A percentile compares a stretch with the other conserved stretches of the same genome.
Evolutionary conservation across 148 eudicot species (phyloP).

Genomic region (Chenopodium quinoa): DNA sequence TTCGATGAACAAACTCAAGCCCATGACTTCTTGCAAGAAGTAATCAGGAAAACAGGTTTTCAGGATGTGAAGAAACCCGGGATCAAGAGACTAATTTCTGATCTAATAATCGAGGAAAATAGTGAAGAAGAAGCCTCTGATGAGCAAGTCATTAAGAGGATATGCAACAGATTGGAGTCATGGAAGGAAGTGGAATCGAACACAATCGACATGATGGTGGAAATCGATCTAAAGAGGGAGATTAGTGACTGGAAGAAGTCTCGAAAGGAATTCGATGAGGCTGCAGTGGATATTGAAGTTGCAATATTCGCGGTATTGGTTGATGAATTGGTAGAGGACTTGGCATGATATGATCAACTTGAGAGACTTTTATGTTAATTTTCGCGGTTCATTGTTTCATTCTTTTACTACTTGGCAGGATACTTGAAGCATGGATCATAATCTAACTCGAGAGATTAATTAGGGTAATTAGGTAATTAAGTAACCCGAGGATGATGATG

Average conservation of each 20-base stretch:
- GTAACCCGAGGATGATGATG: slow-evolving; percentile 16
- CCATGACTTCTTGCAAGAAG: slow-evolving; percentile 24
- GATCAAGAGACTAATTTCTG: slow-evolving; percentile 56
- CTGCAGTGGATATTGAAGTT: slow-evolving; percentile 54
- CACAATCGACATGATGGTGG: slow-evolving; percentile 91
- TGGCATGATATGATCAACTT: slow-evolving; percentile 21
- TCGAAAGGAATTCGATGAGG: slow-evolving; percentile 34
- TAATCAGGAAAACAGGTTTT: slow-evolving; percentile 29
- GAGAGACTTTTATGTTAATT: slow-evolving; percentile 4
- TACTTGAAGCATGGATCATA: slow-evolving; percentile 17
- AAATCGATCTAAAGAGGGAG: slow-evolving; percentile 51
- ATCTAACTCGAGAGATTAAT: slow-evolving; percentile 22
- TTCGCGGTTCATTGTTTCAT: slow-evolving; percentile 23
- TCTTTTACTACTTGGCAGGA: slow-evolving; percentile 15
- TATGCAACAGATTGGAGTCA: slow-evolving; percentile 54
- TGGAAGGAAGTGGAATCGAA: slow-evolving; percentile 66
- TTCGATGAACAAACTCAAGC: slow-evolving; percentile 14
- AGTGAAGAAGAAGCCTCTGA: slow-evolving; percentile 12
- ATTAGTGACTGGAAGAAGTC: slow-evolving; percentile 48
- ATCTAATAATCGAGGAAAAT: slow-evolving; percentile 63
- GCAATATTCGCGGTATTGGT: slow-evolving; percentile 48
- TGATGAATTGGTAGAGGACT: slow-evolving; percentile 56
- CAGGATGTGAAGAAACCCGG: slow-evolving; percentile 29
- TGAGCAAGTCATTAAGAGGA: slow-evolving; percentile 35
- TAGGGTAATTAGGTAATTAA: slow-evolving; percentile 15